Conservation (phyloP, 352 stramenopile species). For the Globisporangium sylvaticum region DNA sequence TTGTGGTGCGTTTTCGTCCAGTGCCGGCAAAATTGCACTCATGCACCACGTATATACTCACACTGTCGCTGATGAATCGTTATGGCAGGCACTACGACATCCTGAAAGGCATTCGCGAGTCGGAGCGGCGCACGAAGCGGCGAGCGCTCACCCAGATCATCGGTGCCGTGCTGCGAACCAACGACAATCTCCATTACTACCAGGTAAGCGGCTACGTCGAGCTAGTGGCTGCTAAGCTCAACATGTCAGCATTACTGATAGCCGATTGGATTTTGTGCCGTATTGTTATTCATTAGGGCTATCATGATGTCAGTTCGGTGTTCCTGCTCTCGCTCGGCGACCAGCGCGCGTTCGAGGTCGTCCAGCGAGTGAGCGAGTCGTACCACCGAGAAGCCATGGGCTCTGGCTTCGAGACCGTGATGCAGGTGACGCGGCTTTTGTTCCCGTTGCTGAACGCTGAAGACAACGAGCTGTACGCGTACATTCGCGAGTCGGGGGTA, state of each 20-base stretch:
- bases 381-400: conserved; percentile 90
- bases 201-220: conserved; percentile 37
- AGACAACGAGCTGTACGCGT: conserved; percentile 54
- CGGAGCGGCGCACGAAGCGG: conserved; percentile 59
- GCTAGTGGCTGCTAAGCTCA: conserved; percentile 18
- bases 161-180: conserved; percentile 35
- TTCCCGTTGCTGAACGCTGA: conserved; percentile 66
- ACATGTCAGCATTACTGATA: not conserved
- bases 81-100: conserved; percentile 65
- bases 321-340: conserved; percentile 81
- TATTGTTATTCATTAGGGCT: conserved; percentile 44
- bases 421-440: conserved; percentile 59
- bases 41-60: not conserved
- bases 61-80: not conserved
- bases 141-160: conserved; percentile 63
- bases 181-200: conserved; percentile 74
- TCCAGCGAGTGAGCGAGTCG: conserved; percentile 72
- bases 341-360: conserved; percentile 53
- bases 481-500: conserved; percentile 64
- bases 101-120: conserved; percentile 50
- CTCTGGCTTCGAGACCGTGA: conserved; percentile 76
- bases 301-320: conserved; percentile 91
- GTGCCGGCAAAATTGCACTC: not conserved
- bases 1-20: conserved; percentile 32
- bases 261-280: not conserved